Conservation (phyloP, 352 stramenopile species). For the Phytophthora uliginosa region DNA sequence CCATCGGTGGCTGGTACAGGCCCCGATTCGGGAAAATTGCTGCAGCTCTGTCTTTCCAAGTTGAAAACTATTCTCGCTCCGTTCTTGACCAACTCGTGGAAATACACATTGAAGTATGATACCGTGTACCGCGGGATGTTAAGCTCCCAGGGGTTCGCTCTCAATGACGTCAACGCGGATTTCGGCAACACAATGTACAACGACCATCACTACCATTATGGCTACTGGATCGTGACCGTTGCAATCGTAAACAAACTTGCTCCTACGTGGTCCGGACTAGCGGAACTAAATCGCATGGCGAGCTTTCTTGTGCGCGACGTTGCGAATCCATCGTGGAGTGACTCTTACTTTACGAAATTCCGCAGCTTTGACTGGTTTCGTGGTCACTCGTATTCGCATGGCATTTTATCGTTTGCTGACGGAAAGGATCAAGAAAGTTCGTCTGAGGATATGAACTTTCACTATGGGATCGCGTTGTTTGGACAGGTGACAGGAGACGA, state of each 20-base stretch:
- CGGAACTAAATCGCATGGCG: slow-evolving; percentile 31
- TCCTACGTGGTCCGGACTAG: slow-evolving; percentile 22
- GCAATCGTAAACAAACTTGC: slow-evolving; percentile 36
- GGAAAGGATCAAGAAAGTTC: slow-evolving; percentile 48
- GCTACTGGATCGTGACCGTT: slow-evolving; percentile 43
- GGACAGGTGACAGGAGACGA: slow-evolving; percentile 27
- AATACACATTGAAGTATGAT: slow-evolving; percentile 40
- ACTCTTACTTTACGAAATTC: slow-evolving; percentile 37
- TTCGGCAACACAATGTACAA: slow-evolving; percentile 56
- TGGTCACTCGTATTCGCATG: slow-evolving; percentile 48
- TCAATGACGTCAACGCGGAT: slow-evolving; percentile 37
- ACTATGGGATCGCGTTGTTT: slow-evolving; percentile 35
- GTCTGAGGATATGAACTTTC: slow-evolving; percentile 48
- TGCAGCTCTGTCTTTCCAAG: slow-evolving; percentile 30
- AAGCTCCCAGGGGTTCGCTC: slow-evolving; percentile 41
- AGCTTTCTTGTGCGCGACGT: slow-evolving; percentile 36
- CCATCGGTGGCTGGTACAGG: slow-evolving; percentile 20
- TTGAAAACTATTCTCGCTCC: slow-evolving; percentile 26
- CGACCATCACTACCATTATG: slow-evolving; percentile 49
- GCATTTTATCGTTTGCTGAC: slow-evolving; percentile 31
- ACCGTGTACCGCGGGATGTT: slow-evolving; percentile 42
- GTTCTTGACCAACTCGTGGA: slow-evolving; percentile 43
- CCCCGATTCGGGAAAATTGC: slow-evolving; percentile 2
- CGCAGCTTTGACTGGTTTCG: slow-evolving; percentile 41
- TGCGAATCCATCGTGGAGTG: slow-evolving; percentile 32